phyloP scores from a whole-genome alignment of 2,329 filamentous ascomycete species.

The Hymenoscyphus albidus region DNA sequence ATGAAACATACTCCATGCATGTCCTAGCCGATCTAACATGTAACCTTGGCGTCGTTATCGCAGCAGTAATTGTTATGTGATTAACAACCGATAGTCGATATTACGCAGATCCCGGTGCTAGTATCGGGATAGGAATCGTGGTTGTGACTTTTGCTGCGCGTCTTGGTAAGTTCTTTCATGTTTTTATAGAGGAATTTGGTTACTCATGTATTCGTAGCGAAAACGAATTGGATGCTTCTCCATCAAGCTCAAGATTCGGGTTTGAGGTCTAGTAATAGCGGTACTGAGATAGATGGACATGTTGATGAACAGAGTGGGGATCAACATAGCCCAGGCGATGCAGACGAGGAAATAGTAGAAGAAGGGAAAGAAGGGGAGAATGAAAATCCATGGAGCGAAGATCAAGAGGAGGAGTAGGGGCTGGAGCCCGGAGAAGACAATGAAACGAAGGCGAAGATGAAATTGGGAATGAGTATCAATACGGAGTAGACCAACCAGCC shows the following conservation, averaged over 20 bases:
- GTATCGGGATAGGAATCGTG: slow-evolving; percentile 68
- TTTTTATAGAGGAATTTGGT: not conserved
- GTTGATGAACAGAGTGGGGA: not conserved
- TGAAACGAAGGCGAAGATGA: not conserved
- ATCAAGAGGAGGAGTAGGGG: too few species aligned
- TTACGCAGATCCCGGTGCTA: slow-evolving; percentile 69
- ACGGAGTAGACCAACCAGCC: not conserved
- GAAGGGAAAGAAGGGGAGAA: not conserved
- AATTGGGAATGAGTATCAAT: not conserved
- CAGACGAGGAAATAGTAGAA: not conserved
- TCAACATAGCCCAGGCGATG: not conserved
- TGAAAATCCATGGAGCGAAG: not conserved
- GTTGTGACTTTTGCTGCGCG: slow-evolving; percentile 63
- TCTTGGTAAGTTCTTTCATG: slow-evolving; percentile 36
- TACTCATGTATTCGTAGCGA: not conserved
- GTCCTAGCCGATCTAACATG: slow-evolving; percentile 70
- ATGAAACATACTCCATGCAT: slow-evolving; percentile 70
- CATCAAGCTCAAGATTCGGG: not conserved
- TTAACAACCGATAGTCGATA: slow-evolving; percentile 53
- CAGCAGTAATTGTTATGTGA: slow-evolving; percentile 67
- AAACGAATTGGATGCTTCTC: not conserved
- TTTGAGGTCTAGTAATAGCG: not conserved
- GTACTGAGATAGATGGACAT: not conserved
- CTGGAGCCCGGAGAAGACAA: too few species aligned
- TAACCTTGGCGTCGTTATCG: slow-evolving; percentile 70